phyloP scores from a whole-genome alignment of 257 asterid species.

The Gentiana macrophylla region DNA sequence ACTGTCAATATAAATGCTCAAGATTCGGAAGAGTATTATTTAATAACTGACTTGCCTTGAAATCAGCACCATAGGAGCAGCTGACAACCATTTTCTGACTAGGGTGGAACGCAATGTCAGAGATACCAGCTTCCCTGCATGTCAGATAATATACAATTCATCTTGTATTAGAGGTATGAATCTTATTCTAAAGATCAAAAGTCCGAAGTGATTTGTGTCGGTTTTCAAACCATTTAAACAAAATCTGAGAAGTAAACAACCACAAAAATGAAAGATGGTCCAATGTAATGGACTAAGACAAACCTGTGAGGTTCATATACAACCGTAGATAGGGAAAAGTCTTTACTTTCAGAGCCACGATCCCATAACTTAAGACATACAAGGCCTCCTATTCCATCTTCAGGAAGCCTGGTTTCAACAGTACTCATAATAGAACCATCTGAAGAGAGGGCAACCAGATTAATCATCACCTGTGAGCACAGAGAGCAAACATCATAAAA shows the following conservation, averaged over 20 bases:
- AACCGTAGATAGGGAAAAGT: slow-evolving; percentile 70
- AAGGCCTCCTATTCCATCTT: slow-evolving; percentile 91
- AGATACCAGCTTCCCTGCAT: slow-evolving; percentile 58
- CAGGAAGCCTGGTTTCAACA: slow-evolving; percentile 83
- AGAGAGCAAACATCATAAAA: slow-evolving; percentile 1
- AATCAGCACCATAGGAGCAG: slow-evolving; percentile 78
- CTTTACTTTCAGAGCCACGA: slow-evolving; percentile 47
- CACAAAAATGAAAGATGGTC: neutral
- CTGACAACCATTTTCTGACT: slow-evolving; percentile 65
- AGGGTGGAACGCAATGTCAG: slow-evolving; percentile 76
- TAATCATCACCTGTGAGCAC: slow-evolving; percentile 57
- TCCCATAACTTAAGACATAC: slow-evolving; percentile 84
- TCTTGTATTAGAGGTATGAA: slow-evolving; percentile 2
- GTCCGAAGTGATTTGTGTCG: neutral
- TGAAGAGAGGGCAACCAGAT: slow-evolving; percentile 64
- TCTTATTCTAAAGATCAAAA: neutral
- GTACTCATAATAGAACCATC: slow-evolving; percentile 85
- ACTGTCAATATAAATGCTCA: slow-evolving; percentile 10
- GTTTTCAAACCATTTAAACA: neutral
- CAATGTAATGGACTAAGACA: slow-evolving; percentile 6
- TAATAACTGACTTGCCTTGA: slow-evolving; percentile 46
- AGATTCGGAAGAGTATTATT: slow-evolving; percentile 3
- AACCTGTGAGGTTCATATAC: slow-evolving; percentile 98
- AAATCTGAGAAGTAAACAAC: neutral
- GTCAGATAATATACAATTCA: slow-evolving; percentile 11